phyloP scores from a whole-genome alignment of 2,329 filamentous ascomycete species.

The Microsporum canis region DNA sequence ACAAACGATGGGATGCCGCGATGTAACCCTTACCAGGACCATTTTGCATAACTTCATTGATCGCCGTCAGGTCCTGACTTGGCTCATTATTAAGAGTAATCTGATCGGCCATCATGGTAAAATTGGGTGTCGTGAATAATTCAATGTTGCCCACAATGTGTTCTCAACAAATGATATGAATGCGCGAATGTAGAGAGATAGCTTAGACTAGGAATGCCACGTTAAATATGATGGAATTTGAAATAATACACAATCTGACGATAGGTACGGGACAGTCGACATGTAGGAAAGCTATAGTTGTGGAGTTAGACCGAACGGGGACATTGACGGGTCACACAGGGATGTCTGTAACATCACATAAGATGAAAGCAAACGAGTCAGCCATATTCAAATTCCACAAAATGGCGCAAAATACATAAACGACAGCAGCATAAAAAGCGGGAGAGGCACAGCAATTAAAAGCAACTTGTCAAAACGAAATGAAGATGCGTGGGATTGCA shows the following conservation, averaged over 20 bases:
- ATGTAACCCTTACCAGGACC: slow-evolving; percentile 28
- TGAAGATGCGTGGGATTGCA: background rate
- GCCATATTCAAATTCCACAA: background rate
- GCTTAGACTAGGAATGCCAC: background rate
- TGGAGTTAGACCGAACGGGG: background rate
- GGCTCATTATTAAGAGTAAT: slow-evolving; percentile 25
- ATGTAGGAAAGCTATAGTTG: background rate
- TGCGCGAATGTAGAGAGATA: background rate
- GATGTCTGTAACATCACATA: background rate
- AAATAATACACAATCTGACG: background rate
- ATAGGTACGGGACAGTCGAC: background rate
- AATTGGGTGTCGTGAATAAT: background rate
- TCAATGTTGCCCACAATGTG: background rate
- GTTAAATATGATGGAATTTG: background rate
- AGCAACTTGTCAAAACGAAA: background rate
- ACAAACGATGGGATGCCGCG: background rate
- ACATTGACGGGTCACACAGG: background rate
- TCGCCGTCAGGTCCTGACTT: slow-evolving; percentile 31
- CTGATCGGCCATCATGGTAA: slow-evolving; percentile 27
- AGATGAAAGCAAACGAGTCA: background rate
- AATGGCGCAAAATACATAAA: background rate
- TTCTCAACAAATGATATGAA: background rate
- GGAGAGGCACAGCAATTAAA: background rate
- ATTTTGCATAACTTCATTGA: slow-evolving; percentile 30
- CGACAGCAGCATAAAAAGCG: background rate